A percentile compares a stretch with the other conserved stretches of the same genome.
These are phyloP conservation scores for Sugiyamaella sp. DNA, from an alignment of 1,139 yeast species.

Conservation along the genomic window DNA sequence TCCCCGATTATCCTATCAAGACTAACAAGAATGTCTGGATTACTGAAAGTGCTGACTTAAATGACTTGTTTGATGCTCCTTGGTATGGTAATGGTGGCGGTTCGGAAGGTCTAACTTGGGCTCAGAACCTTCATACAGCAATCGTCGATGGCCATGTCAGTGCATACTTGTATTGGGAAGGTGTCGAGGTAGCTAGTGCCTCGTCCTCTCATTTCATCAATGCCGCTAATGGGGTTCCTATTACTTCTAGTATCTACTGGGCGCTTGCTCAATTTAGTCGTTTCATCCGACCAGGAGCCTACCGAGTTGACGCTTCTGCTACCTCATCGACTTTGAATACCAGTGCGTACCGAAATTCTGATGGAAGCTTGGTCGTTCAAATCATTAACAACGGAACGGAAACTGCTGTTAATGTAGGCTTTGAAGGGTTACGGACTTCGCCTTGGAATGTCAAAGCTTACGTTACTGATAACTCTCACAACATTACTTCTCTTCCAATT, in stretches of 20 bases:
- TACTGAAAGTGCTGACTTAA: constrained; percentile 18
- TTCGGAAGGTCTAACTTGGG: constrained; percentile 22
- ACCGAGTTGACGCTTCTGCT: constrained; percentile 14
- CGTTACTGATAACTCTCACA: constrained; percentile 6
- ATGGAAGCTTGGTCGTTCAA: constrained; percentile 16
- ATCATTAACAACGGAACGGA: constrained; percentile 14
- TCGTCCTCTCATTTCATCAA: constrained; percentile 16
- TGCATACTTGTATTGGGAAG: constrained; percentile 21
- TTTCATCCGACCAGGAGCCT: constrained; percentile 28
- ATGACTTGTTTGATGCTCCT: constrained; percentile 6
- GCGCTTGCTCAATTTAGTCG: constrained; percentile 27
- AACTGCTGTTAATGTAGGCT: constrained; percentile 4
- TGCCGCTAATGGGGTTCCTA: constrained; percentile 2
- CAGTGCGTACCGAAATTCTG: constrained; percentile 16
- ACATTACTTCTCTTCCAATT: constrained; percentile 5
- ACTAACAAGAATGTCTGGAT: constrained; percentile 18
- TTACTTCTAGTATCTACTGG: constrained; percentile 16
- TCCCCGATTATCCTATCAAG: constrained; percentile 15
- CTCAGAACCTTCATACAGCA: constrained; percentile 17
- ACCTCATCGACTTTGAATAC: not conserved
- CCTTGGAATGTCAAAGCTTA: constrained; percentile 9
- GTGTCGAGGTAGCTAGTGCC: constrained; percentile 17
- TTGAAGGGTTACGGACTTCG: too few species aligned
- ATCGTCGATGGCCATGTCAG: constrained; percentile 20
- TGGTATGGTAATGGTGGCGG: constrained; percentile 16